Evolutionary conservation across 805 yeast genomes (phyloP), one percentile per base, ranked within the genome.

Genomic region (Starmerella bombi): DNA sequence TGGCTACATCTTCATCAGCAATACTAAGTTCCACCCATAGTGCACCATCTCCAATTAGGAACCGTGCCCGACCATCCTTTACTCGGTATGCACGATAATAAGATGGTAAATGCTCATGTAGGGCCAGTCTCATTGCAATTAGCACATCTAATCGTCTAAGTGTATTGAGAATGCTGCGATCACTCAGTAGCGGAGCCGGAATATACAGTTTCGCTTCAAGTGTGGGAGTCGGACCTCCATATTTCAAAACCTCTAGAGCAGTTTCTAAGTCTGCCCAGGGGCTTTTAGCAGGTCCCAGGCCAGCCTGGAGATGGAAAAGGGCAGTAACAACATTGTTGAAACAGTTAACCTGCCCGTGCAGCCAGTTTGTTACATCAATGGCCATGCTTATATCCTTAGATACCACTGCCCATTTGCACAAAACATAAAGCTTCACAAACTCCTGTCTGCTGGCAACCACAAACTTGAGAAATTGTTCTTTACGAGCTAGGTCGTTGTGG

Each of bases 241-340:
- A 66, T 31, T 75, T 72, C 40, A 86, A 65, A 0, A 91, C 94
- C 55, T 88, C 93, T 50, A 88, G 63, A 1, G 94, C 83, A 0
- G 97, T 86, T 19, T 76, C 70, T 17, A 91, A 59, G 59, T 91
- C 99, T 0, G 94, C 91, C 58, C 84, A 83, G 4, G 95, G 94
- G 39, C 88, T 62, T 54, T 93, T 86, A 0, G 98, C 97, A 22
- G 85, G 81, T 1, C 84, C 72, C 48, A 81, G 60, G n/a, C 78
- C 73, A 38, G 75, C 72, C 48, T 77, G 81, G 19, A 80, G 63
- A n/a, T 68, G 67, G 46, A 77, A 80, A 30, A 85, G 63, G 10
- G 80, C 76, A 62, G 77, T 70, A 16, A 79, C 72, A 30, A 62
- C 76, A 52, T 68, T 75, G 43, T 60, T 79, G 52, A 69, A 86